These are phyloP conservation scores for Elaeis guineensis DNA, from an alignment of 176 grass and related monocot genomes.

Conservation along the genomic window DNA sequence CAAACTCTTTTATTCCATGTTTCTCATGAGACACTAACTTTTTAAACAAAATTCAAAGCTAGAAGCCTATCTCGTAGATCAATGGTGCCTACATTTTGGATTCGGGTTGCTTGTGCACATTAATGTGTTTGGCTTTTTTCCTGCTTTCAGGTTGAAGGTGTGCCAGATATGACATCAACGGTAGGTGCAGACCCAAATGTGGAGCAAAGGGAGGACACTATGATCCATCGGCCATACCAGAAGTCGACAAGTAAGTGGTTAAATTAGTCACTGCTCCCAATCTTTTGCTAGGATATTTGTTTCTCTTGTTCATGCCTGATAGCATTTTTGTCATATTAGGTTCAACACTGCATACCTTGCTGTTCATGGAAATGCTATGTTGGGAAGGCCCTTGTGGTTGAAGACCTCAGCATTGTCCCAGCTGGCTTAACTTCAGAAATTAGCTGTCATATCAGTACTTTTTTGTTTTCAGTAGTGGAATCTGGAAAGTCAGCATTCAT, in stretches of 20 bases:
- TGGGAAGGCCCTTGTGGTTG: conserved; percentile 76
- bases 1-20: too few species aligned
- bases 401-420: conserved; percentile 57
- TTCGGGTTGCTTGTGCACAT: background rate
- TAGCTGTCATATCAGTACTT: too few species aligned
- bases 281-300: background rate
- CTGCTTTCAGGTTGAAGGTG: conserved; percentile 54
- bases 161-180: conserved; percentile 31
- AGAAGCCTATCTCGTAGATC: too few species aligned
- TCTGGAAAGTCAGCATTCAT: too few species aligned
- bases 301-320: background rate
- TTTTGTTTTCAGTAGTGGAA: too few species aligned
- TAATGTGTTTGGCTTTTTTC: background rate
- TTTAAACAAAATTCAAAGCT: too few species aligned
- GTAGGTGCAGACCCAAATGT: conserved; percentile 32
- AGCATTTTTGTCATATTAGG: conserved; percentile 34
- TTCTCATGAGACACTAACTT: too few species aligned
- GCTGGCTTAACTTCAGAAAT: conserved; percentile 7
- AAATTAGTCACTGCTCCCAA: too few species aligned
- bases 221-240: conserved; percentile 84
- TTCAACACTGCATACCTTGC: conserved; percentile 74
- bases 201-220: conserved; percentile 80
- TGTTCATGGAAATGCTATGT: conserved; percentile 67
- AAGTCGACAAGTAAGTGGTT: conserved; percentile 54
- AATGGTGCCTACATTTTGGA: background rate